These are phyloP conservation scores for Cladosporium colombiae DNA, from an alignment of 2,329 filamentous ascomycete species.

Conservation along the genomic window DNA sequence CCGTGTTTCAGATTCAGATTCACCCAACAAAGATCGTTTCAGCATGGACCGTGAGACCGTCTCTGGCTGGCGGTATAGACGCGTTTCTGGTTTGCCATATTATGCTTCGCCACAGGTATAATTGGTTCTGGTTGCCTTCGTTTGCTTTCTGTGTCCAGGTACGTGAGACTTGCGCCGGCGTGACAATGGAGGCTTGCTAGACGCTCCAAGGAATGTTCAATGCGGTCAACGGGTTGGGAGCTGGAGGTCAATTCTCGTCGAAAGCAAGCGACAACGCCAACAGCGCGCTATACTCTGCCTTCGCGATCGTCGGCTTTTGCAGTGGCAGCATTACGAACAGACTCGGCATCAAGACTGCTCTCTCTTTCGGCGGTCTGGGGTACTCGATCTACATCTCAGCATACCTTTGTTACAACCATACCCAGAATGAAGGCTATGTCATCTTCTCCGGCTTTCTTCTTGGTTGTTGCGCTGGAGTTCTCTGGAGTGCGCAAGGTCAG, in stretches of 20 bases:
- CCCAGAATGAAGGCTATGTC: conserved; percentile 66
- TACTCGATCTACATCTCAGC: conserved; percentile 74
- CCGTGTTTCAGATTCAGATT: conserved; percentile 1
- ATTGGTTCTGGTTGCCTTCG: conserved; percentile 52
- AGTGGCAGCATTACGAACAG: conserved; percentile 74
- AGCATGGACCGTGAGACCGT: conserved; percentile 27
- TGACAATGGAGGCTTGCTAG: neutral
- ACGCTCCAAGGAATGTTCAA: conserved; percentile 50
- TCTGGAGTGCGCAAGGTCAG: conserved; percentile 81
- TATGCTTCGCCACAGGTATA: conserved; percentile 54
- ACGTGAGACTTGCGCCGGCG: conserved; percentile 14
- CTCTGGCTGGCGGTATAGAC: conserved; percentile 52
- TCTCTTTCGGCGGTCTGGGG: conserved; percentile 72
- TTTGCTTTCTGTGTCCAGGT: conserved; percentile 56
- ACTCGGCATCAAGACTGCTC: conserved; percentile 67
- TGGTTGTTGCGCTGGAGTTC: conserved; percentile 74
- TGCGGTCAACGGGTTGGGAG: conserved; percentile 53
- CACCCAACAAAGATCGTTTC: neutral
- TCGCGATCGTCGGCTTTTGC: conserved; percentile 65
- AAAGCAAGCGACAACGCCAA: conserved; percentile 60
- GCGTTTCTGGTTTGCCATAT: conserved; percentile 47
- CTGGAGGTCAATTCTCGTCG: conserved; percentile 48
- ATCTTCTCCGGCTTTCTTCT: conserved; percentile 76
- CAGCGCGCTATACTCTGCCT: conserved; percentile 71
- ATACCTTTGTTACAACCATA: conserved; percentile 72